Conservation (phyloP, 148 eudicot species). For the Diospyros kaki region DNA sequence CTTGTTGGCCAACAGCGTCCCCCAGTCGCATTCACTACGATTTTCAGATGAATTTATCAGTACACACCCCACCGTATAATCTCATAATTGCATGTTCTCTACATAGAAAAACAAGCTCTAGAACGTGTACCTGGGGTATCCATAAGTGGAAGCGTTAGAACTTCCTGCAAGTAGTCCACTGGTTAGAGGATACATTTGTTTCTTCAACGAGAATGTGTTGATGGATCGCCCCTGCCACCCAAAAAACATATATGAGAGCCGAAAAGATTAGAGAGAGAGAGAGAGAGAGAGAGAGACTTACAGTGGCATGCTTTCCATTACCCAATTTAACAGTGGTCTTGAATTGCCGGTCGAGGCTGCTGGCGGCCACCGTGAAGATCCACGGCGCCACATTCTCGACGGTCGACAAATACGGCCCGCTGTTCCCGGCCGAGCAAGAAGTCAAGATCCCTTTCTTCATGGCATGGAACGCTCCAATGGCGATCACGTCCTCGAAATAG, state of each 20-base stretch:
- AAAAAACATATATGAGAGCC: neutral
- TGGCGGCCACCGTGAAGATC: conserved; percentile 66
- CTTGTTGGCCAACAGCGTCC: conserved; percentile 25
- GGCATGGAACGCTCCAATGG: conserved; percentile 81
- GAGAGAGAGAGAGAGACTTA: conserved; percentile 22
- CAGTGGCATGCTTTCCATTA: conserved; percentile 38
- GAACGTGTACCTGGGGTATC: conserved; percentile 41
- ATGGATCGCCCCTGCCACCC: conserved; percentile 45
- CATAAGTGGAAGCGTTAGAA: conserved; percentile 6
- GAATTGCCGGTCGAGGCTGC: conserved; percentile 50
- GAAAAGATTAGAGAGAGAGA: too few species aligned
- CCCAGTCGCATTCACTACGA: conserved; percentile 56
- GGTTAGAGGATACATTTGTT: conserved; percentile 42
- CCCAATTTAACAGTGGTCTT: conserved; percentile 50
- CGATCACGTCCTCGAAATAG: conserved; percentile 41
- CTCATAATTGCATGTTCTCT: too few species aligned
- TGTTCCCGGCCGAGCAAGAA: conserved; percentile 57
- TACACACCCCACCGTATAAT: too few species aligned
- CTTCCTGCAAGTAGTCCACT: conserved; percentile 46
- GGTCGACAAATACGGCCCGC: conserved; percentile 37
- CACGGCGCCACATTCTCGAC: conserved; percentile 70
- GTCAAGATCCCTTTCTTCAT: conserved; percentile 53
- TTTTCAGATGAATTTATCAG: neutral
- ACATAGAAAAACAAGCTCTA: too few species aligned
- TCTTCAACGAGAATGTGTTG: conserved; percentile 52